phyloP scores from a whole-genome alignment of 352 stramenopile species.

The Globisporangium orthogonon region DNA sequence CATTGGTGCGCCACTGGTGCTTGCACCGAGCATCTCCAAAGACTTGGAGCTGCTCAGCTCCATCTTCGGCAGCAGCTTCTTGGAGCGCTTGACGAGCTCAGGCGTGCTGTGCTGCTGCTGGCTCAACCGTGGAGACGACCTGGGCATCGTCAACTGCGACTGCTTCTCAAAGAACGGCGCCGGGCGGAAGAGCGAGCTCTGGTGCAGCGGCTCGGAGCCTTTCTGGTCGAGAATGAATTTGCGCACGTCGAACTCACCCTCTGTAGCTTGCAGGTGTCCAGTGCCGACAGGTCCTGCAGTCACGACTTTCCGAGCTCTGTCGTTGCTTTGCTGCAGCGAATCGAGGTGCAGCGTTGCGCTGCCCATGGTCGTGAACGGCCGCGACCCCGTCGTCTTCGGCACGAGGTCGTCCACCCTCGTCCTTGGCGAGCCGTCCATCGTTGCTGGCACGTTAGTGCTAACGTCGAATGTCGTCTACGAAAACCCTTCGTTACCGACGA shows the following conservation, averaged over 20 bases:
- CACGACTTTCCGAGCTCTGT: slow-evolving; percentile 6
- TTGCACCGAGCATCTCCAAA: not conserved
- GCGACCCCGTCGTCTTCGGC: not conserved
- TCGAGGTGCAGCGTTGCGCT: slow-evolving; percentile 25
- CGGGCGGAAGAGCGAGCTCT: slow-evolving; percentile 52
- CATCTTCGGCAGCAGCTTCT: slow-evolving; percentile 16
- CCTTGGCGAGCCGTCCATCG: slow-evolving; percentile 2
- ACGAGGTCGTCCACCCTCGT: slow-evolving; percentile 4
- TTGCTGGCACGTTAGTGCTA: not conserved
- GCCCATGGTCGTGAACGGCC: slow-evolving; percentile 33
- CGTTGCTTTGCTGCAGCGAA: slow-evolving; percentile 6
- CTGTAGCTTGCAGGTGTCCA: not conserved
- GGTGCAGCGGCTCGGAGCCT: slow-evolving; percentile 34
- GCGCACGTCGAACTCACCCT: slow-evolving; percentile 48
- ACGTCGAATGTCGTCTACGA: not conserved
- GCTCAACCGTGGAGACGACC: slow-evolving; percentile 2
- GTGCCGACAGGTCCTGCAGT: not conserved
- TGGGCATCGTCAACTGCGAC: slow-evolving; percentile 1
- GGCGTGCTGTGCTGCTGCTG: not conserved
- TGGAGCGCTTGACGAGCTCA: slow-evolving; percentile 7
- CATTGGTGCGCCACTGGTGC: slow-evolving; percentile 3
- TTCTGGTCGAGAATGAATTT: slow-evolving; percentile 69
- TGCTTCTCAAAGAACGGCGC: slow-evolving; percentile 17
- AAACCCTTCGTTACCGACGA: not conserved
- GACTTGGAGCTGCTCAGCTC: slow-evolving; percentile 1